Base-by-base conservation (phyloP, 495 filamentous ascomycete species). In the Hypoxylon lienhwacheense region DNA sequence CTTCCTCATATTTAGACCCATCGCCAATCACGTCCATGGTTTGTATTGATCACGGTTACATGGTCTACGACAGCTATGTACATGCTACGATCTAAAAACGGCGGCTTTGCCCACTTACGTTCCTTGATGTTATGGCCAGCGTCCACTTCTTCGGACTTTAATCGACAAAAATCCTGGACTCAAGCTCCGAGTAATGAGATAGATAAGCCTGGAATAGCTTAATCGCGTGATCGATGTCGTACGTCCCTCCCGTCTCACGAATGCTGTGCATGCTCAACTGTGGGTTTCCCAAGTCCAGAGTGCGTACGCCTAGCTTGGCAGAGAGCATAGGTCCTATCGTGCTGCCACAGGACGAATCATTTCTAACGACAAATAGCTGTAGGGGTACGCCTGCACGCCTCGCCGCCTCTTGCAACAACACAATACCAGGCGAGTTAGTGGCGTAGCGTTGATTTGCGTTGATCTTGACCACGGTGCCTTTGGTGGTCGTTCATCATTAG, bases 191-290 rank as follows among this genome's bases (percentile, higher is more conserved):
- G 70, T 87, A 97, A 63, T 88, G 79, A 59, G 85, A 74, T 70
- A 96, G 89, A 72, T 97, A 99, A 51, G 84, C 83, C 49, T 87
- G 83, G 71, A 99, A 96, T 36, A 99, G 71, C 61, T 85, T 83
- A 53, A 95, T 85, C 0, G 88, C 86, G 71, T 95, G 82, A 57
- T 88, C 90, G 4, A 99, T 85, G 76, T 99, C 93, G 53, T 90
- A 80, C 1, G 81, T 84, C 7, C 91, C 91, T 3, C 85, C 87
- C 28, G 87, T 96, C 79, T 99, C 93, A 28, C 93, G 81, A 61
- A 97, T 96, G 65, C 87, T 91, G 69, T 99, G 93, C 93, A 99
- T 99, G 66, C 84, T 87, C 50, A 97, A 72, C 71, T 97, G 95
- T n/a, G 93, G 83, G 67, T 97, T 97, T 2, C 93, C 93, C 56